These are phyloP conservation scores for Rutstroemia sp. DNA, from an alignment of 2,329 filamentous ascomycete species.

Conservation along the genomic window DNA sequence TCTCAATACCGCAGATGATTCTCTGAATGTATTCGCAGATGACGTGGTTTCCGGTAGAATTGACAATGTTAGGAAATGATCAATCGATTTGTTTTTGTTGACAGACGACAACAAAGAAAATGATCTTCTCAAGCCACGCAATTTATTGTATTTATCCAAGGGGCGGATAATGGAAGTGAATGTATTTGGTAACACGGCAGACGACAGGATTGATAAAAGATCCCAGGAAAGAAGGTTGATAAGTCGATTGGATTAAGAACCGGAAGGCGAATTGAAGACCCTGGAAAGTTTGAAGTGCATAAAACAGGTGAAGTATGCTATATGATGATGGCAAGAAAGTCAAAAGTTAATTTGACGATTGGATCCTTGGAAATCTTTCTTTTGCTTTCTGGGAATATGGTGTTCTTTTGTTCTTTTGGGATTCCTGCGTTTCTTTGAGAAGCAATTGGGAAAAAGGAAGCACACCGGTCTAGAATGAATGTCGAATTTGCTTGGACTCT, in stretches of 20 bases:
- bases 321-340: background rate
- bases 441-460: too few relatives aligned
- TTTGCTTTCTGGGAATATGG: too few relatives aligned
- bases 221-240: background rate
- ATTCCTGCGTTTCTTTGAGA: too few relatives aligned
- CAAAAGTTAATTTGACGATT: background rate
- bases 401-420: too few relatives aligned
- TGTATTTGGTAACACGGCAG: background rate
- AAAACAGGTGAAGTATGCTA: background rate
- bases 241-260: background rate
- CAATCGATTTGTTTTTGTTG: background rate
- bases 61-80: background rate
- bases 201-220: background rate
- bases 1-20: background rate
- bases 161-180: background rate
- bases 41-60: background rate
- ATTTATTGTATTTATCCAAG: conserved; percentile 1
- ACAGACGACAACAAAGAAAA: background rate
- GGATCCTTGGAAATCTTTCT: background rate
- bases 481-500: too few relatives aligned
- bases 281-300: background rate
- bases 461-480: too few relatives aligned
- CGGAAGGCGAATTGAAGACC: background rate
- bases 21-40: background rate
- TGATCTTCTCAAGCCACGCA: background rate